Conservation (phyloP, 2,329 filamentous ascomycete genomes). For the Diaporthe sp. region DNA sequence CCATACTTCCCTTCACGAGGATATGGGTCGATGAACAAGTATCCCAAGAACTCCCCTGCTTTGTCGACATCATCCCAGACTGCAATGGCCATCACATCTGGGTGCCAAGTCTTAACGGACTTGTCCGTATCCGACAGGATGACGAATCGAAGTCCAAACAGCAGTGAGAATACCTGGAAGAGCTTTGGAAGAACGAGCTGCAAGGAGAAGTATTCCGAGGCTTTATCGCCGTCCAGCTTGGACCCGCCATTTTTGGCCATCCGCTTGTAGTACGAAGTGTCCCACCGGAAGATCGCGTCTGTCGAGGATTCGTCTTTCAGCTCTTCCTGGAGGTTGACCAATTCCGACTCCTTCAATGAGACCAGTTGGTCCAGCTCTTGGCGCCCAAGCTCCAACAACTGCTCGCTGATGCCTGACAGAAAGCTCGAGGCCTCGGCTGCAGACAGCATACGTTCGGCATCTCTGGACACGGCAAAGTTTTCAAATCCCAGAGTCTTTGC, state of each 20-base stretch:
- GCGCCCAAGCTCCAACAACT: neutral
- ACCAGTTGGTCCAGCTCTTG: neutral
- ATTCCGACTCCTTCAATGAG: neutral
- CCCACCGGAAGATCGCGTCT: neutral
- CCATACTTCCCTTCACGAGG: neutral
- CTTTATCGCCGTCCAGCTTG: neutral
- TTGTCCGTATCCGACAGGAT: neutral
- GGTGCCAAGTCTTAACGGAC: neutral
- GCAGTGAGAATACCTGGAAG: neutral
- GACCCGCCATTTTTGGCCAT: neutral
- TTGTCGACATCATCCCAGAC: neutral
- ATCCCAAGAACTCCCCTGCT: neutral
- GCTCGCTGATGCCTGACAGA: neutral
- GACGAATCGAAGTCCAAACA: neutral
- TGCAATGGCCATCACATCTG: neutral
- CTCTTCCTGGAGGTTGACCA: neutral
- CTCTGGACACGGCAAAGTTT: constrained; percentile 3
- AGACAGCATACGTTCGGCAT: neutral
- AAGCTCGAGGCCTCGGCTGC: neutral
- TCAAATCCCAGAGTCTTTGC: neutral
- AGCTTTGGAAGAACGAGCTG: neutral
- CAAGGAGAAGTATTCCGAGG: neutral
- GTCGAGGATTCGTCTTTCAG: neutral
- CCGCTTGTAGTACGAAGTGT: neutral
- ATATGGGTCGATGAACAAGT: neutral